These are phyloP conservation scores for Coemansia sp. DNA, from an alignment of 192 early-diverging fungal genomes.

Conservation along the genomic window DNA sequence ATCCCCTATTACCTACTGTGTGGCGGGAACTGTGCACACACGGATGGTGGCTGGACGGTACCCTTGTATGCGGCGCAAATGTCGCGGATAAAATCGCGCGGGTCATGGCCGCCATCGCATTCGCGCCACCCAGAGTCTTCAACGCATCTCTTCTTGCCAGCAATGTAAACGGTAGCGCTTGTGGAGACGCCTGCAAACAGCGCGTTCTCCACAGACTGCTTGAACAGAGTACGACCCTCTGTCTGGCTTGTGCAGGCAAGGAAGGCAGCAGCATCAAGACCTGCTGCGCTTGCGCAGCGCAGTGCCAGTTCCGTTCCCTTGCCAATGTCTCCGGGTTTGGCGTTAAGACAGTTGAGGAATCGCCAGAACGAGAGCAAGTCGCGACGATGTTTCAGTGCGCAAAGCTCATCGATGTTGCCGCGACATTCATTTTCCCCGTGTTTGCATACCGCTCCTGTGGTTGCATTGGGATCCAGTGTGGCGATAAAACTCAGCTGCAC, in stretches of 20 bases:
- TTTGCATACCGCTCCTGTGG: conserved; percentile 46
- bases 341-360: conserved; percentile 47
- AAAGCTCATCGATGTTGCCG: conserved; percentile 55
- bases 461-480: conserved; percentile 30
- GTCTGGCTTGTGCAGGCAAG: conserved; percentile 34
- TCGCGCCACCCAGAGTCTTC: conserved; percentile 60
- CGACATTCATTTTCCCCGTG: conserved; percentile 57
- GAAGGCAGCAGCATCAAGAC: conserved; percentile 50
- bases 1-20: too few species aligned
- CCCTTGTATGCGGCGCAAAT: conserved; percentile 48
- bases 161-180: conserved; percentile 64
- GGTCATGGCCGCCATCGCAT: conserved; percentile 30
- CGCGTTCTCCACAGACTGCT: conserved; percentile 53
- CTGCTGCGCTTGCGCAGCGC: conserved; percentile 37
- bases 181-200: conserved; percentile 49
- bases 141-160: conserved; percentile 61
- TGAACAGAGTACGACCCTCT: conserved; percentile 52
- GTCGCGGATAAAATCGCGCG: conserved; percentile 48
- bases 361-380: conserved; percentile 42
- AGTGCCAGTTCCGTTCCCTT: conserved; percentile 25
- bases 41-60: conserved; percentile 24
- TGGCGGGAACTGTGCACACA: conserved; percentile 39
- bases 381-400: conserved; percentile 30
- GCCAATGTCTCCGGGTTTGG: conserved; percentile 21
- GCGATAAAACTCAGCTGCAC: conserved; percentile 56